A percentile compares a stretch with the other conserved stretches of the same genome.
These are phyloP conservation scores for Pythium brachiatum DNA, from an alignment of 352 stramenopile genomes.

Conservation along the genomic window DNA sequence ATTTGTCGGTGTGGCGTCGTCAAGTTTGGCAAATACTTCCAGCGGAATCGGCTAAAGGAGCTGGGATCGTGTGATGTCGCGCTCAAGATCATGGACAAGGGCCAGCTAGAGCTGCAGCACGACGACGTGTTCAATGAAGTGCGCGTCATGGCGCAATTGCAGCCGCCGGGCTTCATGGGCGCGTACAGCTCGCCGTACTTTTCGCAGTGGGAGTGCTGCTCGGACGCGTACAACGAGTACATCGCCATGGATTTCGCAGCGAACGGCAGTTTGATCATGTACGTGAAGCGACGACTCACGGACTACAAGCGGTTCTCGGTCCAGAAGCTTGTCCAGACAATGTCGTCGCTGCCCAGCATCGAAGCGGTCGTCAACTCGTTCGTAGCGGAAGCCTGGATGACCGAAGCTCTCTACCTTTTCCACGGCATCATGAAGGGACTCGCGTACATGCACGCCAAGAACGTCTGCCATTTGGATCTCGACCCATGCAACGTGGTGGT, in stretches of 20 bases:
- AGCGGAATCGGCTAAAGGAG: conserved; percentile 33
- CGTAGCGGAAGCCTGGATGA: conserved; percentile 66
- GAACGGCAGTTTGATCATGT: conserved; percentile 68
- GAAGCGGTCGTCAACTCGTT: conserved; percentile 58
- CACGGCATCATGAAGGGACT: conserved; percentile 62
- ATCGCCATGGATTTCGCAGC: conserved; percentile 74
- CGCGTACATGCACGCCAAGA: conserved; percentile 75
- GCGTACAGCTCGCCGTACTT: conserved; percentile 60
- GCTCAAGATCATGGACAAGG: conserved; percentile 75
- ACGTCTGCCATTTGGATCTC: conserved; percentile 78
- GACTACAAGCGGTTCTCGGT: conserved; percentile 72
- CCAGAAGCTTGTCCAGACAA: conserved; percentile 46
- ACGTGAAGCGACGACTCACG: conserved; percentile 57
- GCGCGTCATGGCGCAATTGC: conserved; percentile 74
- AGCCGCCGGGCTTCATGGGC: conserved; percentile 56
- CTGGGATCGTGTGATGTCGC: conserved; percentile 53
- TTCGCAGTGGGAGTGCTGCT: conserved; percentile 71
- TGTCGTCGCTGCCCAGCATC: conserved; percentile 42
- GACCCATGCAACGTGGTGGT: conserved; percentile 82
- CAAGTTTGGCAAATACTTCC: conserved; percentile 71
- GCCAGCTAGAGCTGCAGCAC: conserved; percentile 60
- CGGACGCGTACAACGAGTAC: conserved; percentile 70
- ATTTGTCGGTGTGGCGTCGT: conserved; percentile 77
- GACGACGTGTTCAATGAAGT: conserved; percentile 80
- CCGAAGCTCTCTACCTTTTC: conserved; percentile 65